phyloP scores from a whole-genome alignment of 257 asterid genomes.

The Penstemon eatonii region DNA sequence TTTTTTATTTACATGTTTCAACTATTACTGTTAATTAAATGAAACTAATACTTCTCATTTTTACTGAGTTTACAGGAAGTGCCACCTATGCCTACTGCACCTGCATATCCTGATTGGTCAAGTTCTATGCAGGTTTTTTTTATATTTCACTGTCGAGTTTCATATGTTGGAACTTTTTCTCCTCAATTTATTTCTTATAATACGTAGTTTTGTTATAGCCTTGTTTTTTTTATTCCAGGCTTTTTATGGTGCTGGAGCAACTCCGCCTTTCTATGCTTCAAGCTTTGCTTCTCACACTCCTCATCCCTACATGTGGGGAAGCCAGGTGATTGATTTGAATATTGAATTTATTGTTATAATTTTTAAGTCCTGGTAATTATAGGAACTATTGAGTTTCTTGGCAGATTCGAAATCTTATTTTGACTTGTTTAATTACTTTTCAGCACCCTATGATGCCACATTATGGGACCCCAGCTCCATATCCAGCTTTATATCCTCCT shows the following conservation, averaged over 20 bases:
- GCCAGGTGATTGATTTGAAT: slow-evolving; percentile 59
- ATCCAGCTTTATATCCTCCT: slow-evolving; percentile 87
- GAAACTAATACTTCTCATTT: slow-evolving; percentile 2
- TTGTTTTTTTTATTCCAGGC: slow-evolving; percentile 46
- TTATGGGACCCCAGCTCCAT: slow-evolving; percentile 96
- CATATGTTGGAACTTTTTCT: not conserved
- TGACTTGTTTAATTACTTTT: slow-evolving; percentile 22
- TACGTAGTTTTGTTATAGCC: not conserved
- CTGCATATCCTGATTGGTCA: slow-evolving; percentile 90
- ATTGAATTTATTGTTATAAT: not conserved
- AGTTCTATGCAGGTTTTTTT: slow-evolving; percentile 77
- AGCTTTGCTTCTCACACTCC: slow-evolving; percentile 64
- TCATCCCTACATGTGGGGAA: slow-evolving; percentile 91
- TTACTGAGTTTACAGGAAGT: slow-evolving; percentile 60
- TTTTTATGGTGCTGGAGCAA: slow-evolving; percentile 87
- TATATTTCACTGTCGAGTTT: slow-evolving; percentile 16
- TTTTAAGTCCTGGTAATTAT: no score
- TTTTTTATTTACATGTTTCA: slow-evolving; percentile 5
- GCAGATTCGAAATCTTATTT: slow-evolving; percentile 8
- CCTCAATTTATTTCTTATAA: not conserved
- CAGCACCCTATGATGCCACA: slow-evolving; percentile 98
- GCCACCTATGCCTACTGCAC: slow-evolving; percentile 53
- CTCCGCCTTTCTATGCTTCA: slow-evolving; percentile 91
- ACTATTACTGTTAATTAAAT: slow-evolving; percentile 11
- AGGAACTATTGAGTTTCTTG: slow-evolving; percentile 1